These are phyloP conservation scores for Pontederia crassipes DNA, from an alignment of 176 grass and related monocot species.

Conservation along the genomic window DNA sequence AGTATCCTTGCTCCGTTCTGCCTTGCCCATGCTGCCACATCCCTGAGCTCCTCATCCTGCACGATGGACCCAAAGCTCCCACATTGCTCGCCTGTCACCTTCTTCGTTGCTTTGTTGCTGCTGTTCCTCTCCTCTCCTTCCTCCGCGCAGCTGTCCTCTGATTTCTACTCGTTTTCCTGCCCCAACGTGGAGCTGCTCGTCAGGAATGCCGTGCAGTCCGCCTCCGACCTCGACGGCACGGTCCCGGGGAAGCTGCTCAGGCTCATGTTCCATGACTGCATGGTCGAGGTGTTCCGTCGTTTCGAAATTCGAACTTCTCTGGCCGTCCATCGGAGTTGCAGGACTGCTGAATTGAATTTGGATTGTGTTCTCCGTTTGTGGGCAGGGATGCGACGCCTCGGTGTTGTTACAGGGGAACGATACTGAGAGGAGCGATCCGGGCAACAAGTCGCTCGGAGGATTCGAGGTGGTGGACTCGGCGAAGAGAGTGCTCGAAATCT, in stretches of 20 bases:
- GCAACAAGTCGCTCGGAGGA: constrained; percentile 74
- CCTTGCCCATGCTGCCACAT: too few species aligned
- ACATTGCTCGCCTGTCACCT: neutral
- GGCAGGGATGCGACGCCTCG: constrained; percentile 80
- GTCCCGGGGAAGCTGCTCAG: constrained; percentile 77
- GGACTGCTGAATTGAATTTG: neutral
- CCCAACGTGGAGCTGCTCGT: constrained; percentile 63
- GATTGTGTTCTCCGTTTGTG: neutral
- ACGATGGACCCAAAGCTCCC: too few species aligned
- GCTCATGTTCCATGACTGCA: constrained; percentile 90
- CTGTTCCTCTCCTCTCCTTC: constrained; percentile 14
- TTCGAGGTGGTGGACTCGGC: constrained; percentile 71
- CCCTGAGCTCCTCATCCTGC: too few species aligned
- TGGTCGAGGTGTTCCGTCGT: constrained; percentile 58
- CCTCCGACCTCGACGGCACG: constrained; percentile 37
- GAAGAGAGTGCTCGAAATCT: constrained; percentile 63
- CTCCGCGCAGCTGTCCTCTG: constrained; percentile 34
- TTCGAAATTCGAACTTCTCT: neutral
- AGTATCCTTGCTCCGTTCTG: too few species aligned
- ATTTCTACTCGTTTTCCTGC: constrained; percentile 72
- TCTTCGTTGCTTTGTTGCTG: neutral
- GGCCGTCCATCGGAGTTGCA: neutral
- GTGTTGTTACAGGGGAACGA: constrained; percentile 69
- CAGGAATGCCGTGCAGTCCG: constrained; percentile 46
- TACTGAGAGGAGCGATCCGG: constrained; percentile 72